Evolutionary conservation across 306 rosid species (phyloP), one percentile per base, ranked within the genome.

Genomic region (Sesbania bispinosa): DNA sequence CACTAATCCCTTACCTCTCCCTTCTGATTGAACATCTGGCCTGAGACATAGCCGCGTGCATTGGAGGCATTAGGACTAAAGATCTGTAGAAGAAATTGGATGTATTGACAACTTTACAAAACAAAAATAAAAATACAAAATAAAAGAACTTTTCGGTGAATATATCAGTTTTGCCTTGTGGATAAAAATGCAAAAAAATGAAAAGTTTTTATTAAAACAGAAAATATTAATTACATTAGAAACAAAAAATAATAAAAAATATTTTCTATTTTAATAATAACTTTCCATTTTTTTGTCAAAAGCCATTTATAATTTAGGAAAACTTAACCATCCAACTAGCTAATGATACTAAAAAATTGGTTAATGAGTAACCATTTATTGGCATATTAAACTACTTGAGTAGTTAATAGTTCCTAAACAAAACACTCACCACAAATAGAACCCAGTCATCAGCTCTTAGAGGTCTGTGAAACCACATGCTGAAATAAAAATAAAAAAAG

Each of bases 391-490:
- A 41, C 54, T 10, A 61, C 11, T 66, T 36, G 58, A 35, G 53
- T 73, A n/a, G 67, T 64, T 64, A 36, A 47, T 79, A 24, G 27
- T 45, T 55, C 20, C 43, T 7, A 35, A 33, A 57, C 3, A 42
- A 35, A 26, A 62, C 65, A 83, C 89, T 78, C 69, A 94, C 98
- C 82, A 80, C 97, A 80, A 76, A 85, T 51, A 94, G 72, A 4
- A 89, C 14, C 98, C 98, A 94, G 67, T 94, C 97, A 81, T 94
- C 97, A 30, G 97, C 98, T 86, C 87, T 89, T 19, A 90, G 6
- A 71, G 79, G 82, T 30, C 97, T 92, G 81, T 94, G 97, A 80
- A 94, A 94, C 95, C 97, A 91, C 82, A 94, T 72, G 74, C 98
- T 94, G 89, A 38, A 73, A 77, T 45, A 57, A 64, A 42, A 73